Evolutionary conservation across 2,329 filamentous ascomycete species (phyloP), one percentile per base, ranked within the genome.

Genomic region (Fusarium sp.): DNA sequence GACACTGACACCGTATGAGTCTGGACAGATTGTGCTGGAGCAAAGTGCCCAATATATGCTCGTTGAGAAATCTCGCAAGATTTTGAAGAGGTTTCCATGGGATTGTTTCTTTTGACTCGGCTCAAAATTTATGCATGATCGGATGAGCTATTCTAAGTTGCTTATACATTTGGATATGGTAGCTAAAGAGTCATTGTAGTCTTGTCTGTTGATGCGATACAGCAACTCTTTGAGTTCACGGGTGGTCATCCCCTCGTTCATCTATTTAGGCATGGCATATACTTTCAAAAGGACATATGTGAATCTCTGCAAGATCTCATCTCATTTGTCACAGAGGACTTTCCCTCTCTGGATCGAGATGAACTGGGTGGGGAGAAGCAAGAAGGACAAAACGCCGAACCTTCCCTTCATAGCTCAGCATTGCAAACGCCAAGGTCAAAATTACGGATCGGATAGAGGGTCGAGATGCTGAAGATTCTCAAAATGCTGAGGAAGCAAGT

Each of bases 281-380:
- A 58, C 4, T 62, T 78, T 3, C 62, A 78, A 0, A 23, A 26
- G 2, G 68, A 71, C 3, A 49, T 76, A 2, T 54, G 17, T 0
- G 30, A 69, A 2, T 59, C 53, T 2, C 30, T 74, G 3, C 9
- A 58, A 0, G 62, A 72, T 4, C 14, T 15, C 0, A 5, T 14
- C 45, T 11, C 38, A 0, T 10, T 46, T 2, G 4, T 26, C 1
- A 2, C 1, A 0, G 30, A 9, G 6, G 7, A 7, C 0, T 7
- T 4, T 26, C 24, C 24, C 1, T 3, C 2, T n/a, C 12, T 1
- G 4, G 12, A n/a, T 0, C 20, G 14, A 4, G 2, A 4, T 2
- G 19, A 40, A n/a, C 15, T 3, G 7, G 15, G 11, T 3, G 10
- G 4, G 34, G 4, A 36, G 1, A 3, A 19, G 2, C 6, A 3